phyloP scores from a whole-genome alignment of 2,329 filamentous ascomycete species.

The Cercospora zeae-maydis region DNA sequence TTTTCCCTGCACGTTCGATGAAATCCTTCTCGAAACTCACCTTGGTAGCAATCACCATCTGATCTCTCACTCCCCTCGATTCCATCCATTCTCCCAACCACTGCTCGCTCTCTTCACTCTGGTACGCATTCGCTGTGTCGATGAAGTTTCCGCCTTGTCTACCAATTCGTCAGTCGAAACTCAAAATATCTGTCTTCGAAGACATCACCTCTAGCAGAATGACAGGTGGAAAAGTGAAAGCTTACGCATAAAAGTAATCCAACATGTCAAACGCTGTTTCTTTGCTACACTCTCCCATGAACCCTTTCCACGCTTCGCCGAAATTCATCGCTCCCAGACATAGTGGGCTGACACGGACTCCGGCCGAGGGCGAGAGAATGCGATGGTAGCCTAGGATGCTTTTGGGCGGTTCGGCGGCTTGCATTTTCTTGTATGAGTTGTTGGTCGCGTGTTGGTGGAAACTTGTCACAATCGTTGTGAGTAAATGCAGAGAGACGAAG shows the following conservation, averaged over 20 bases:
- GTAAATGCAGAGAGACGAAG: no score
- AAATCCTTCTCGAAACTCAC: no score
- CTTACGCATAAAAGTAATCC: constrained; percentile 32
- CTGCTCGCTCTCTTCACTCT: constrained; percentile 33
- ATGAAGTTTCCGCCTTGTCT: constrained; percentile 36
- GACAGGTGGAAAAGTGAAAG: no score
- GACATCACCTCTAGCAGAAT: background rate
- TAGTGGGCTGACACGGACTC: constrained; percentile 50
- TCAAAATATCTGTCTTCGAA: background rate
- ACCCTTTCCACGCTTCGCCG: constrained; percentile 46
- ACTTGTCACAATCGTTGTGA: no score
- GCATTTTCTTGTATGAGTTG: background rate
- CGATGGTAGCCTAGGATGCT: constrained; percentile 38
- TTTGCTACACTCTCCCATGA: constrained; percentile 34
- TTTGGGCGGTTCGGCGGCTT: background rate
- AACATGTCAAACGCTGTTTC: constrained; percentile 34
- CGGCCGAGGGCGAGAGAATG: constrained; percentile 48
- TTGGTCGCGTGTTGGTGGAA: no score
- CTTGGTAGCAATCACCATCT: constrained; percentile 53
- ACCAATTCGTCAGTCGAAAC: background rate
- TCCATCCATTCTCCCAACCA: constrained; percentile 35
- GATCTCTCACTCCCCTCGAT: constrained; percentile 51
- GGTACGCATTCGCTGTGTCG: constrained; percentile 44
- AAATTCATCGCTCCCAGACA: constrained; percentile 56
- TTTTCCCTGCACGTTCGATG: no score